Evolutionary conservation across 495 filamentous ascomycete species (phyloP), one percentile per base, ranked within the genome.

Genomic region (Apiosordaria backusii): DNA sequence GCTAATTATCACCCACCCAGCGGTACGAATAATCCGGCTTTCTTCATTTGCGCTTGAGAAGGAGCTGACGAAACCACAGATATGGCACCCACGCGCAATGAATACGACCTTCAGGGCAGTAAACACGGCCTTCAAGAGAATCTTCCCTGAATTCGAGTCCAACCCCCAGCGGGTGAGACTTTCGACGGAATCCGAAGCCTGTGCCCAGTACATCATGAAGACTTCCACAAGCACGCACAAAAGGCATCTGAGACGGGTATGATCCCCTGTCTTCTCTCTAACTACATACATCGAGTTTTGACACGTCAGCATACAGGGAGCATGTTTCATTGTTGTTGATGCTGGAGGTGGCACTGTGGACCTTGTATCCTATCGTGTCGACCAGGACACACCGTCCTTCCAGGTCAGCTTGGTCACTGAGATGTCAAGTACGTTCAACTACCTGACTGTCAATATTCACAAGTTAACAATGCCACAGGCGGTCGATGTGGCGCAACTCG

Each of bases 251-350:
- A 55, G 52, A 22, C n/a, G 52, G 52, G 52, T 55, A 23, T 13
- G 52, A 55, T 15, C n/a, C 4, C 52, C 22, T 22, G 4, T 23
- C 3, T 22, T 55, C 21, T 55, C 13, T 45, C 6, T 45, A 7
- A 19, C n/a, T 21, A 13, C 52, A 23, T 50, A 45, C 3, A 45
- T 7, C 35, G 16, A 22, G 18, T 22, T 10, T n/a, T 55, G 52
- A 55, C 18, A 18, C 18, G 52, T 5, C 52, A 23, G 3, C 52
- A 0, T 6, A 19, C 52, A 55, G 52, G 52, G 52, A 55, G 52
- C 52, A 55, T 55, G 52, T 13, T 55, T 55, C 22, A 13, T 55
- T 4, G 52, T 55, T 19, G 52, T 55, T 55, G 52, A 55, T 55
- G 52, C 52, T n/a, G 52, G 52, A 22, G 52, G 52, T 18, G 52